Conservation (phyloP, 1,284 basidiomycete species). For the Cystobasidiaceae sp. region DNA sequence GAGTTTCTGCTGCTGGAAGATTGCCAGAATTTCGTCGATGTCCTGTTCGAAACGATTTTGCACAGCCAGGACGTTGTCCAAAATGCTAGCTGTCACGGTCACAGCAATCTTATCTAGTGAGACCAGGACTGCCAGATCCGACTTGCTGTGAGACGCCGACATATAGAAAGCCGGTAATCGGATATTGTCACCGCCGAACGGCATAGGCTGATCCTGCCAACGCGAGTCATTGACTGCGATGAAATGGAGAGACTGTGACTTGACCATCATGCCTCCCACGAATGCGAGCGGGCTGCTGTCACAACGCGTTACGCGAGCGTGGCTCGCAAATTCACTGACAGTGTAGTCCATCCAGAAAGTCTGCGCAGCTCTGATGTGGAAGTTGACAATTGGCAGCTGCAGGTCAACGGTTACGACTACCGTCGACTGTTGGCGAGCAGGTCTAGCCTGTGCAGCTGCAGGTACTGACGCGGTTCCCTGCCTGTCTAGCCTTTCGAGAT, state of each 20-base stretch:
- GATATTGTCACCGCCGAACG: constrained; percentile 41
- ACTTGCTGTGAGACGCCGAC: constrained; percentile 56
- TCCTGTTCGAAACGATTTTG: constrained; percentile 80
- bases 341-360: constrained; percentile 34
- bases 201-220: not conserved
- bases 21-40: constrained; percentile 66
- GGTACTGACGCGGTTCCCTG: not conserved
- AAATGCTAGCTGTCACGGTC: constrained; percentile 68
- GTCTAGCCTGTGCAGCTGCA: not conserved
- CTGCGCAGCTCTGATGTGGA: constrained; percentile 35
- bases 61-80: constrained; percentile 70
- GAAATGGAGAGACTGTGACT: constrained; percentile 60
- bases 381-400: constrained; percentile 22
- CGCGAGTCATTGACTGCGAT: constrained; percentile 47
- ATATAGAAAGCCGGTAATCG: constrained; percentile 61
- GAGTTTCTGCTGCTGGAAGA: constrained; percentile 55
- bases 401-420: constrained; percentile 12
- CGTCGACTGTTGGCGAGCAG: not conserved
- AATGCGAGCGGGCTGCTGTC: constrained; percentile 36
- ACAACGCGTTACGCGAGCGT: not conserved
- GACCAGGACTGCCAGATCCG: constrained; percentile 55
- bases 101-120: constrained; percentile 63
- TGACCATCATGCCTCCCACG: constrained; percentile 61
- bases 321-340: constrained; percentile 14
- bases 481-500: constrained; percentile 8